Evolutionary conservation across 352 stramenopile genomes (phyloP), one percentile per base, ranked within the genome.

Genomic region (Saprolegnia parasitica): DNA sequence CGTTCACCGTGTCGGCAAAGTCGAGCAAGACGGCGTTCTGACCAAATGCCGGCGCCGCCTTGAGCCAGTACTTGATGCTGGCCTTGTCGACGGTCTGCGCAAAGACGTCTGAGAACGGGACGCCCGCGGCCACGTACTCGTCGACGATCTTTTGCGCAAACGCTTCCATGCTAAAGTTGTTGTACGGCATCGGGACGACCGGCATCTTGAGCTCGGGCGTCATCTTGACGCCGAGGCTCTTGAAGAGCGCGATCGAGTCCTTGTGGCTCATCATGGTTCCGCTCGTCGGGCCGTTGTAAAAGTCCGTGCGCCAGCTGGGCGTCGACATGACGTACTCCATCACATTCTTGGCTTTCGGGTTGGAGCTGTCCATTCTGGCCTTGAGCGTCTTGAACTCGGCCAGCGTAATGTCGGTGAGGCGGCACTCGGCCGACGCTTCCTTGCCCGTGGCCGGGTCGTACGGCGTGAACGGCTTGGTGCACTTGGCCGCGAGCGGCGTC

Each of bases 141-240:
- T 88, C 72, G 56, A 88, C 76, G 71, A 90, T 83, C 58, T 87
- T 73, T 65, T 86, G 78, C 3, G 78, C 81, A 71, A 77, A 90
- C 6, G 68, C 61, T 65, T 80, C 70, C 67, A 84, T 78, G n/a
- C 77, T 86, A 49, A 76, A 86, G 49, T 71, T 42, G 21, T 84
- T 71, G 64, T 72, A 87, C 20, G 79, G 79, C 79, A 90, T 84
- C 29, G 77, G 67, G 8, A 86, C 82, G 26, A 67, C 42, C 23
- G 79, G 70, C 16, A 57, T 24, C 73, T 90, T 90, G 21, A 87
- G 54, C 63, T 88, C 82, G 11, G 81, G 82, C 35, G 79, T 86
- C 65, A 86, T 86, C 32, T 83, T 79, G 5, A 52, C 72, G 60
- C 68, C 73, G 49, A 73, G 68, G 24, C 13, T 37, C 50, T 76